These are phyloP conservation scores for Rhizopogon hawkerae DNA, from an alignment of 1,284 basidiomycete genomes.

Conservation along the genomic window DNA sequence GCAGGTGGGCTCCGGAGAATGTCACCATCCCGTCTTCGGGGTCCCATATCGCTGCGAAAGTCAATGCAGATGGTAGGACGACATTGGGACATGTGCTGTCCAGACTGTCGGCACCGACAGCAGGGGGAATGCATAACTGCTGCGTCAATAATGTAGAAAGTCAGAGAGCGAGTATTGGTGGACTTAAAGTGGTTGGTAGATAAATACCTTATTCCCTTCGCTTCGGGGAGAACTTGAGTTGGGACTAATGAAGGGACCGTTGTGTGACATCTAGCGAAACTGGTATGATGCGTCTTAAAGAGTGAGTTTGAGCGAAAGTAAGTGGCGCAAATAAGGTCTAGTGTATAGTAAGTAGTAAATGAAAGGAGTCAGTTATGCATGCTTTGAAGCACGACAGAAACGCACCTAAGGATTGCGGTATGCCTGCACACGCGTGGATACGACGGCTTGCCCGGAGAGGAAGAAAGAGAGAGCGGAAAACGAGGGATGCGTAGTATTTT, in stretches of 20 bases:
- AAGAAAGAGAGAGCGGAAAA: background rate
- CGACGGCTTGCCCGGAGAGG: slow-evolving; percentile 5
- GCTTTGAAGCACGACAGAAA: background rate
- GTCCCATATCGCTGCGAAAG: slow-evolving; percentile 53
- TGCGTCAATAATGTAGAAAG: background rate
- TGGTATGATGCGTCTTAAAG: background rate
- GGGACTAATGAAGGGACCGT: background rate
- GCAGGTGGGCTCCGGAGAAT: slow-evolving; percentile 42
- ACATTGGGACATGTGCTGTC: slow-evolving; percentile 45
- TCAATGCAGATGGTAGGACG: slow-evolving; percentile 45
- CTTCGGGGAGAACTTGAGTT: background rate
- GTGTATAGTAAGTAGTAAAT: background rate
- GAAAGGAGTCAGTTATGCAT: background rate
- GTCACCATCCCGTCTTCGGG: slow-evolving; percentile 47
- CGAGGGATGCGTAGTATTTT: background rate
- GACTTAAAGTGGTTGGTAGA: background rate
- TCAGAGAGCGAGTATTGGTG: background rate
- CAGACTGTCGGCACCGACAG: slow-evolving; percentile 7
- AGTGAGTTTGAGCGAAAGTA: background rate
- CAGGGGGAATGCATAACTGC: slow-evolving; percentile 21
- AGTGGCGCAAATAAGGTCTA: background rate
- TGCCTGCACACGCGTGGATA: slow-evolving; percentile 16
- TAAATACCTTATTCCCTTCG: background rate
- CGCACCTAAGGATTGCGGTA: slow-evolving; percentile 15
- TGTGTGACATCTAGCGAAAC: background rate